Evolutionary conservation across 495 filamentous ascomycete species (phyloP).

Genomic region (Podospora tetraspora): DNA sequence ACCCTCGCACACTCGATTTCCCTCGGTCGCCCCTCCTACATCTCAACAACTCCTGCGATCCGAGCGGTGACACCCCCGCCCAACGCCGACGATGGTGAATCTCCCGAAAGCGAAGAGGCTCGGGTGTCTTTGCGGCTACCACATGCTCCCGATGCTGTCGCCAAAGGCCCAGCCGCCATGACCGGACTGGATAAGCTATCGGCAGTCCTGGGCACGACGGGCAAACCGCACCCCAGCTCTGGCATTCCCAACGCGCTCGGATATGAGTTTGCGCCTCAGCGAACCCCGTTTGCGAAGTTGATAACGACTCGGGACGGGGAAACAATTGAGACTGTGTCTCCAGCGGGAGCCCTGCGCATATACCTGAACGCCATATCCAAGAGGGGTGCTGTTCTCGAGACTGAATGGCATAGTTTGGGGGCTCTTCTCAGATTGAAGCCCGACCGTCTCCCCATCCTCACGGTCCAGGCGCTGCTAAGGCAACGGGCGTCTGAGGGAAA

Average conservation of each 20-base stretch:
- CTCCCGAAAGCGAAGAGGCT: background rate
- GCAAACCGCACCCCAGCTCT: background rate
- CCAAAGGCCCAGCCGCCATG: background rate
- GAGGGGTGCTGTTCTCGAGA: background rate
- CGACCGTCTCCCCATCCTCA: conserved; percentile 21
- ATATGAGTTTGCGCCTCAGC: background rate
- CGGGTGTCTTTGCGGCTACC: background rate
- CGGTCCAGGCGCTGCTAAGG: conserved; percentile 30
- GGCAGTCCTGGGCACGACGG: background rate
- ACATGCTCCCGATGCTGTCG: background rate
- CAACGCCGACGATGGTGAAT: background rate
- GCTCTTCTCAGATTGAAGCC: background rate
- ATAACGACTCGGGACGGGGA: background rate
- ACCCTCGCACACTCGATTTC: background rate
- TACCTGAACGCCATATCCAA: background rate
- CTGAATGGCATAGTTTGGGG: background rate
- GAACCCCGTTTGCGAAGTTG: background rate
- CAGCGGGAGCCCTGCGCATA: background rate
- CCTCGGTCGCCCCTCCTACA: background rate
- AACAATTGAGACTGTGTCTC: background rate
- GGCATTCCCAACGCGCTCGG: background rate
- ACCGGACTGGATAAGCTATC: background rate
- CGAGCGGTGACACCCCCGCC: background rate
- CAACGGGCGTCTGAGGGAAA: conserved; percentile 14
- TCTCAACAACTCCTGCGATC: background rate